phyloP scores from a whole-genome alignment of 192 early-diverging fungal genomes.

The Phlyctochytrium arcticum region DNA sequence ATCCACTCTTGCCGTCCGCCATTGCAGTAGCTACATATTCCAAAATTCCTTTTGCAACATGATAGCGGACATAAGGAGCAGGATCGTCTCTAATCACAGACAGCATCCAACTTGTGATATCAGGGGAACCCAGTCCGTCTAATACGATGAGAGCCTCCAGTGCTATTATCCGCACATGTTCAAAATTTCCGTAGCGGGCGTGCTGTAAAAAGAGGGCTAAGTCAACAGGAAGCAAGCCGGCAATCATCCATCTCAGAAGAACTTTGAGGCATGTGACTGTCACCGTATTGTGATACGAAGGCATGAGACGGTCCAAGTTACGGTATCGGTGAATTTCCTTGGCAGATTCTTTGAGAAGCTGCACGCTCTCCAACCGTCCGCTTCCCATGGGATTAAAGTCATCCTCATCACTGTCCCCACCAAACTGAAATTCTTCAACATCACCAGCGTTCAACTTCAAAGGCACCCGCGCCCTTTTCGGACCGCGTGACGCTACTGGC shows the following conservation, averaged over 20 bases:
- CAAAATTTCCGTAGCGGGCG: slow-evolving; percentile 69
- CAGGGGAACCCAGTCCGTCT: slow-evolving; percentile 49
- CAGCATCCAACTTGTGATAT: slow-evolving; percentile 53
- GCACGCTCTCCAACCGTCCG: slow-evolving; percentile 30
- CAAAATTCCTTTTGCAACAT: slow-evolving; percentile 39
- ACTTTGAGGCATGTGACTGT: slow-evolving; percentile 79
- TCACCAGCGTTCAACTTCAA: not conserved
- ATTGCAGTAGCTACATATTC: slow-evolving; percentile 12
- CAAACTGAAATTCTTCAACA: slow-evolving; percentile 34
- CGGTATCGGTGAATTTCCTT: slow-evolving; percentile 77
- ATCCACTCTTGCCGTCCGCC: not conserved
- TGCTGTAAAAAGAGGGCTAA: slow-evolving; percentile 69
- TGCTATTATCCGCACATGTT: slow-evolving; percentile 64
- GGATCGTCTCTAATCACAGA: slow-evolving; percentile 59
- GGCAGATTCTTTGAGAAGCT: slow-evolving; percentile 49
- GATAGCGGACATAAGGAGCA: slow-evolving; percentile 56
- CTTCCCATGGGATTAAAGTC: not conserved
- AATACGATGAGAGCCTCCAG: slow-evolving; percentile 75
- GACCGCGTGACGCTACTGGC: slow-evolving; percentile 20
- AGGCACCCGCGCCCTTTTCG: slow-evolving; percentile 4
- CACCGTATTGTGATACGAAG: slow-evolving; percentile 81
- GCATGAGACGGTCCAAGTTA: slow-evolving; percentile 73
- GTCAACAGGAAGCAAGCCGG: slow-evolving; percentile 63
- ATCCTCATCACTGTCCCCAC: slow-evolving; percentile 19
- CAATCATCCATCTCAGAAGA: slow-evolving; percentile 61